These are phyloP conservation scores for Phytophthora cactorum DNA, from an alignment of 352 stramenopile genomes.

Conservation along the genomic window DNA sequence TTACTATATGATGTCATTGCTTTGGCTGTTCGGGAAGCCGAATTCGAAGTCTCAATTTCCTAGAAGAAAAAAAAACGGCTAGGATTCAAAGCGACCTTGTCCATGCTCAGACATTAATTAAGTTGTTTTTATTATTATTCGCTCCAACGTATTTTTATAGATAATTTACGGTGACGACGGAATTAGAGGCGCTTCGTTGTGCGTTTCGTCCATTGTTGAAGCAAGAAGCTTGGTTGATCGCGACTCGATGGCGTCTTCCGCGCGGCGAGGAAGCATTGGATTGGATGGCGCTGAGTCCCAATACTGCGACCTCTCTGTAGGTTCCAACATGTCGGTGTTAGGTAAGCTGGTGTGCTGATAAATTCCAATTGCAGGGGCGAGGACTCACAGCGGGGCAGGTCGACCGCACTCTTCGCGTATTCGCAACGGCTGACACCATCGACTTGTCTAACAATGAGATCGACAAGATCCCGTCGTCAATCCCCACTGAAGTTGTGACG, in stretches of 20 bases:
- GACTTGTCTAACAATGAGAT: conserved; percentile 84
- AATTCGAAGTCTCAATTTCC: neutral
- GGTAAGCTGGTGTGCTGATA: conserved; percentile 6
- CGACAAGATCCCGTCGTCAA: conserved; percentile 57
- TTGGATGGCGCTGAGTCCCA: conserved; percentile 66
- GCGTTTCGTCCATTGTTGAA: conserved; percentile 14
- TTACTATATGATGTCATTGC: too few relatives aligned
- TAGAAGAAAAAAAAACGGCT: too few relatives aligned
- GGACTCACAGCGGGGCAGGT: conserved; percentile 58
- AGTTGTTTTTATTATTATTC: neutral
- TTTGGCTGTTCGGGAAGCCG: neutral
- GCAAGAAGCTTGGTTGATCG: conserved; percentile 3
- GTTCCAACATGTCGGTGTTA: conserved; percentile 6
- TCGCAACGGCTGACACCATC: conserved; percentile 63
- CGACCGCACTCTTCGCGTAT: conserved; percentile 71
- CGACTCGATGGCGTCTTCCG: conserved; percentile 26
- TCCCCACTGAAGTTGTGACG: conserved; percentile 50
- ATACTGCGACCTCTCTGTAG: conserved; percentile 72
- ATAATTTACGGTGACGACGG: neutral
- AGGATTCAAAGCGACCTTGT: too few relatives aligned
- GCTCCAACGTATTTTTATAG: conserved; percentile 19
- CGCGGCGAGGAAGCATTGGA: conserved; percentile 51
- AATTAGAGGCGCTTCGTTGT: conserved; percentile 22
- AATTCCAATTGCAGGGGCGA: conserved; percentile 43
- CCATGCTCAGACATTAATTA: too few relatives aligned